phyloP scores from a whole-genome alignment of 208 protist species.

The Leishmania guyanensis region DNA sequence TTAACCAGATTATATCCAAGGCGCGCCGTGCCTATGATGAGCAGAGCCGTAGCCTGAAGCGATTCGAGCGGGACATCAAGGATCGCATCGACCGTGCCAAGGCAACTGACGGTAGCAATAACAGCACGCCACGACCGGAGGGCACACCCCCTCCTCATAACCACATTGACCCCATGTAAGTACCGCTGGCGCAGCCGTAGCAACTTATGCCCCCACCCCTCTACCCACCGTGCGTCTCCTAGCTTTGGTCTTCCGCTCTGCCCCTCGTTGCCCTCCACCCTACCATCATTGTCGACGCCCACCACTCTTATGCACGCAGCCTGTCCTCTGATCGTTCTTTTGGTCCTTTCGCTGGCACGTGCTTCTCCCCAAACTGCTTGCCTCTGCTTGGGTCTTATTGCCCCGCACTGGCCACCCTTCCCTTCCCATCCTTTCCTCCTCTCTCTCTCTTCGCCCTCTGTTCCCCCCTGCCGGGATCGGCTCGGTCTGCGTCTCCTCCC shows the following conservation, averaged over 20 bases:
- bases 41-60: conserved; percentile 51
- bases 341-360: conserved; percentile 4
- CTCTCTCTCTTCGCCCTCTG: conserved; percentile 8
- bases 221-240: neutral
- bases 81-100: conserved; percentile 23
- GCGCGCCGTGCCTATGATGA: conserved; percentile 51
- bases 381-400: neutral
- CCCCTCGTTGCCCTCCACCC: neutral
- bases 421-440: neutral
- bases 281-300: neutral
- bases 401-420: neutral
- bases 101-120: conserved; percentile 6
- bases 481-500: no score
- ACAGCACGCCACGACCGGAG: conserved; percentile 11
- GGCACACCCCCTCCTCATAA: neutral
- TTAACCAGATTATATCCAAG: conserved; percentile 56
- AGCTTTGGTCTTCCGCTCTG: neutral
- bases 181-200: neutral
- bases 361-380: neutral
- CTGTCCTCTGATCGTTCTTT: neutral
- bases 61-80: conserved; percentile 47
- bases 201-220: neutral
- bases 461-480: no score
- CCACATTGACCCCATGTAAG: neutral
- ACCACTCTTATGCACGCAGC: neutral